A percentile compares a stretch with the other conserved stretches of the same genome.
phyloP scores from a whole-genome alignment of 1,284 basidiomycete species.

The Austroboletus novae-zelandiae region DNA sequence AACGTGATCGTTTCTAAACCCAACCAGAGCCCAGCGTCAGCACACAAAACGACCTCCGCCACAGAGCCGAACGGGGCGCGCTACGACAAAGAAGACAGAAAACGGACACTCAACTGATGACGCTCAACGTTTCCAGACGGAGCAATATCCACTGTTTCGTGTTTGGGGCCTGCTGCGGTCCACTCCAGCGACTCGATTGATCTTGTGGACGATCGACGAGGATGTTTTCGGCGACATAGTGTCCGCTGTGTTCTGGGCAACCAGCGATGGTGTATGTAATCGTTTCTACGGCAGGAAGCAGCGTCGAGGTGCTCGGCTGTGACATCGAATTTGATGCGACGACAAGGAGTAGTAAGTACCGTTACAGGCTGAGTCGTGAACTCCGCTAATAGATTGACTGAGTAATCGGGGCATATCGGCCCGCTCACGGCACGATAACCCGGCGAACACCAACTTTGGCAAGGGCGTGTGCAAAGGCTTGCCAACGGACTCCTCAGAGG shows the following conservation, averaged over 20 bases:
- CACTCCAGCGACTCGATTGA: slow-evolving; percentile 70
- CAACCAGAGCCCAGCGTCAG: background rate
- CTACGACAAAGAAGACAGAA: background rate
- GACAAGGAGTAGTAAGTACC: background rate
- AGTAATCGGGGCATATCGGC: no score
- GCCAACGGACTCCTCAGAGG: no score
- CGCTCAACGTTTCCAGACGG: slow-evolving; percentile 50
- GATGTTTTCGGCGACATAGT: slow-evolving; percentile 68
- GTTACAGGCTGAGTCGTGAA: no score
- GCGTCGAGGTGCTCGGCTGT: background rate
- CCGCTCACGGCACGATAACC: no score
- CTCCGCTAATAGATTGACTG: no score
- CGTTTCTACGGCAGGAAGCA: slow-evolving; percentile 9
- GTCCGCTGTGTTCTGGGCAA: slow-evolving; percentile 67
- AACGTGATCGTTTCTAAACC: slow-evolving; percentile 66
- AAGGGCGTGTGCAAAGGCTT: no score
- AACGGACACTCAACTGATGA: slow-evolving; percentile 61
- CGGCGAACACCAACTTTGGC: no score
- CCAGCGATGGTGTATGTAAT: slow-evolving; percentile 52
- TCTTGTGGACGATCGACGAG: slow-evolving; percentile 60
- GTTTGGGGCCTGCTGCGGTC: slow-evolving; percentile 51
- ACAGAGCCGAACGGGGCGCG: background rate
- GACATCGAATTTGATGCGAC: slow-evolving; percentile 8
- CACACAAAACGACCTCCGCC: background rate
- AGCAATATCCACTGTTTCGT: slow-evolving; percentile 71